phyloP scores from a whole-genome alignment of 345 rosid species.

The Gossypium ekmanianum region DNA sequence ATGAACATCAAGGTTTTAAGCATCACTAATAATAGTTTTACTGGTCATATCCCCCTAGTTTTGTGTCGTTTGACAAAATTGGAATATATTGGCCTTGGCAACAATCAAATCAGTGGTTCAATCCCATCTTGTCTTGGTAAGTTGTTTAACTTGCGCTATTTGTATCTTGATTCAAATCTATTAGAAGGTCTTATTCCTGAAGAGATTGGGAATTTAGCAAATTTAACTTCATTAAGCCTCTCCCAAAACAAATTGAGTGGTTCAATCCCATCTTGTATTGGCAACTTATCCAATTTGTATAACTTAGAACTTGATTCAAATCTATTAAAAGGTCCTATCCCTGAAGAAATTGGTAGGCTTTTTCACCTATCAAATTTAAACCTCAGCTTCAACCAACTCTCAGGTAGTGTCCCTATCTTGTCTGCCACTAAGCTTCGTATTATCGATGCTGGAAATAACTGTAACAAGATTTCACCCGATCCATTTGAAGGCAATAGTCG shows the following conservation, averaged over 20 bases:
- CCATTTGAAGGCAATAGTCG: not conserved
- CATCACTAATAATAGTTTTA: not conserved
- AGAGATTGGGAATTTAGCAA: not conserved
- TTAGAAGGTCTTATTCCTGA: too few species aligned
- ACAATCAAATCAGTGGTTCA: not conserved
- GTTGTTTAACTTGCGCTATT: fast-evolving
- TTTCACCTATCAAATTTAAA: not conserved
- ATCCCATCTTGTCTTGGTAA: not conserved
- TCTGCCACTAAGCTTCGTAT: not conserved
- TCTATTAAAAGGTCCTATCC: too few species aligned
- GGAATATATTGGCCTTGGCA: fast-evolving
- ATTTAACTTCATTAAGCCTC: too few species aligned
- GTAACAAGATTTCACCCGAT: not conserved
- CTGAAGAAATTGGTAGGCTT: not conserved
- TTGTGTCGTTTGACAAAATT: not conserved
- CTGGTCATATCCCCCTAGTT: not conserved
- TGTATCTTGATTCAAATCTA: too few species aligned
- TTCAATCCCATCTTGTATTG: too few species aligned
- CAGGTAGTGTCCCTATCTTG: not conserved
- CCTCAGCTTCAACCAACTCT: not conserved
- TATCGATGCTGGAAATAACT: not conserved
- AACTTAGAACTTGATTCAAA: too few species aligned
- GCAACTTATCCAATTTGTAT: too few species aligned
- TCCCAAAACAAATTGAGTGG: too few species aligned
- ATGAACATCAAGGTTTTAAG: not conserved